phyloP scores from a whole-genome alignment of 2,329 filamentous ascomycete species.

The Phoma sp. region DNA sequence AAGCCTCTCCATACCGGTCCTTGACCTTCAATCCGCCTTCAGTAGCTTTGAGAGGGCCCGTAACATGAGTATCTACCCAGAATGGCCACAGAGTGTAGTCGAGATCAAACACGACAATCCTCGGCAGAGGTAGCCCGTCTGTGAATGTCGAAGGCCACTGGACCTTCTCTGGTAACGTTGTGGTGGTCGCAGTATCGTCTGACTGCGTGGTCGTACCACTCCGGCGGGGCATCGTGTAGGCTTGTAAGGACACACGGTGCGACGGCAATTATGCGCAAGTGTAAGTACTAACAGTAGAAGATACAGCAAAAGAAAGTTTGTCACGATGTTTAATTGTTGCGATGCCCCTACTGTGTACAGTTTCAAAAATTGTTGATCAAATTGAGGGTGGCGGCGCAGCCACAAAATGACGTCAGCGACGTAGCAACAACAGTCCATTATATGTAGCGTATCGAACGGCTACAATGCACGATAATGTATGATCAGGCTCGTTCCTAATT shows the following conservation, averaged over 20 bases:
- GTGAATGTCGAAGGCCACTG: constrained; percentile 62
- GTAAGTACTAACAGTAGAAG: background rate
- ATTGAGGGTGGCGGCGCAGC: constrained; percentile 5
- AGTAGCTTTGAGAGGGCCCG: constrained; percentile 68
- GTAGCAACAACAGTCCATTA: no score
- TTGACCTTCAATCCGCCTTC: constrained; percentile 55
- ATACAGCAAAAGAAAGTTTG: background rate
- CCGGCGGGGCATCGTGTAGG: constrained; percentile 39
- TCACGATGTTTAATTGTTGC: background rate
- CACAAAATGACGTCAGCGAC: constrained; percentile 8
- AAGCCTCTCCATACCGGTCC: constrained; percentile 56
- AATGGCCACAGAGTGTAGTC: constrained; percentile 99
- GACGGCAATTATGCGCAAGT: background rate
- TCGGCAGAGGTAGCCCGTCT: constrained; percentile 74
- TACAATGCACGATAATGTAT: no score
- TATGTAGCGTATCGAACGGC: no score
- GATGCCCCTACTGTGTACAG: background rate
- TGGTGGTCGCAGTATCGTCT: constrained; percentile 39
- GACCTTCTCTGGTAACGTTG: constrained; percentile 44
- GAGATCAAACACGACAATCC: constrained; percentile 89
- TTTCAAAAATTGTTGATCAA: background rate
- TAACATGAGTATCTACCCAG: constrained; percentile 94
- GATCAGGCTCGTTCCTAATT: no score
- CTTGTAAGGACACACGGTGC: background rate
- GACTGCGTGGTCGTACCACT: constrained; percentile 24